These are phyloP conservation scores for Venturia carpophila DNA, from an alignment of 2,329 filamentous ascomycete genomes.

Conservation along the genomic window DNA sequence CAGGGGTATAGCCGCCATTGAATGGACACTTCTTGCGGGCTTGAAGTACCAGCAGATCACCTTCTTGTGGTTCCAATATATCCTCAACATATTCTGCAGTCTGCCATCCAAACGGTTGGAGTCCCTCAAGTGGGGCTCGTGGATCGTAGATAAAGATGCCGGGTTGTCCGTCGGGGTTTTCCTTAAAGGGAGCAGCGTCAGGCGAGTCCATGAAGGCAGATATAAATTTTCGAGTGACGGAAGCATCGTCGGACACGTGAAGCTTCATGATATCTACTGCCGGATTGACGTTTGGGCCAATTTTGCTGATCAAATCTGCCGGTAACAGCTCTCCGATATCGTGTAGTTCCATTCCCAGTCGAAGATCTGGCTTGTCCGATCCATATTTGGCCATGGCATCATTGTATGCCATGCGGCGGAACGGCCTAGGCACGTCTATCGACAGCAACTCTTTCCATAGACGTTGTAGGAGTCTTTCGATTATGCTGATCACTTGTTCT, in stretches of 20 bases:
- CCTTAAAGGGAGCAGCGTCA: slow-evolving; percentile 49
- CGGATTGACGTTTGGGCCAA: slow-evolving; percentile 60
- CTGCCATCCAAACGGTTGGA: slow-evolving; percentile 71
- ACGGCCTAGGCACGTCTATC: slow-evolving; percentile 38
- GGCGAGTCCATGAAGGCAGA: slow-evolving; percentile 62
- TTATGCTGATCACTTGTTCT: slow-evolving; percentile 56
- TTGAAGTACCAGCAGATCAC: slow-evolving; percentile 75
- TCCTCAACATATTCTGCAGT: slow-evolving; percentile 52
- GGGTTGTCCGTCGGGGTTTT: slow-evolving; percentile 69
- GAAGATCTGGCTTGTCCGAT: slow-evolving; percentile 84
- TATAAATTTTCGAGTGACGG: slow-evolving; percentile 54
- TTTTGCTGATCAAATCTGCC: slow-evolving; percentile 61
- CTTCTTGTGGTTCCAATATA: slow-evolving; percentile 51
- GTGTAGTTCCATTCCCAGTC: slow-evolving; percentile 62
- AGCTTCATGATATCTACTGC: slow-evolving; percentile 70
- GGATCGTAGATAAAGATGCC: slow-evolving; percentile 70
- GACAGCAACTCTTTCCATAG: slow-evolving; percentile 48
- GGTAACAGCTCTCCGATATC: slow-evolving; percentile 57
- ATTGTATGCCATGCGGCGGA: slow-evolving; percentile 60
- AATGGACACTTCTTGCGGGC: slow-evolving; percentile 60
- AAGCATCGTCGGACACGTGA: slow-evolving; percentile 45
- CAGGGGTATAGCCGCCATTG: slow-evolving; percentile 61
- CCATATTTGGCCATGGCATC: slow-evolving; percentile 74
- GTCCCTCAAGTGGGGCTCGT: slow-evolving; percentile 63
- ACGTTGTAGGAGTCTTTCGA: slow-evolving; percentile 47